Evolutionary conservation across 2,329 filamentous ascomycete genomes (phyloP).

Genomic region (Diaporthe ilicicola): DNA sequence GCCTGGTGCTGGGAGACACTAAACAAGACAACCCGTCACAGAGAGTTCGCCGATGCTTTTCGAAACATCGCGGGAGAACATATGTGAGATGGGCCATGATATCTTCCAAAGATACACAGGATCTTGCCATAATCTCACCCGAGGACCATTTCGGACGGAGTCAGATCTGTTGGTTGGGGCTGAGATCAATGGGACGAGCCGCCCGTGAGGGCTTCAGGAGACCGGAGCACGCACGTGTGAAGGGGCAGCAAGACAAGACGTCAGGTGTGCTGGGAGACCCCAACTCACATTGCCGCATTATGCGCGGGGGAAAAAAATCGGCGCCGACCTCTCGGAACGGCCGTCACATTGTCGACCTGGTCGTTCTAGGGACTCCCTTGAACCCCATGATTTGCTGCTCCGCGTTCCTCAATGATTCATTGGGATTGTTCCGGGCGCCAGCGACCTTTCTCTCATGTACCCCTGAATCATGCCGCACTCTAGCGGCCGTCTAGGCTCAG

Average conservation of each 20-base stretch:
- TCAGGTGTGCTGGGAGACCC: neutral
- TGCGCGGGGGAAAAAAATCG: slow-evolving; percentile 1
- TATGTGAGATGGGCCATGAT: neutral
- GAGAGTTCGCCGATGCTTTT: neutral
- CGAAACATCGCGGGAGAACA: neutral
- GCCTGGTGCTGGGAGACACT: neutral
- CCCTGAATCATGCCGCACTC: slow-evolving; percentile 9
- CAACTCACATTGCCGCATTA: neutral
- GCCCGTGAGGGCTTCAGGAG: neutral
- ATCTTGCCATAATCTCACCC: neutral
- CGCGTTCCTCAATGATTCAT: too few relatives aligned
- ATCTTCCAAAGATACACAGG: neutral
- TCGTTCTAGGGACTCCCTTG: too few relatives aligned
- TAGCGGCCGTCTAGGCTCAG: neutral
- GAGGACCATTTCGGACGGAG: neutral
- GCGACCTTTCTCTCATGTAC: neutral
- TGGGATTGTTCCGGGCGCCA: neutral
- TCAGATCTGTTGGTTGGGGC: neutral
- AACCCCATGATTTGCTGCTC: neutral
- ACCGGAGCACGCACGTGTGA: neutral
- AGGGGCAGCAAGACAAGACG: neutral
- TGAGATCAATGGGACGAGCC: neutral
- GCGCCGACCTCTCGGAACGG: neutral
- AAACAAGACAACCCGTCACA: neutral
- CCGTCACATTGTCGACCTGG: neutral